Evolutionary conservation across 1,284 basidiomycete genomes (phyloP).

Genomic region (Cyathus olla): DNA sequence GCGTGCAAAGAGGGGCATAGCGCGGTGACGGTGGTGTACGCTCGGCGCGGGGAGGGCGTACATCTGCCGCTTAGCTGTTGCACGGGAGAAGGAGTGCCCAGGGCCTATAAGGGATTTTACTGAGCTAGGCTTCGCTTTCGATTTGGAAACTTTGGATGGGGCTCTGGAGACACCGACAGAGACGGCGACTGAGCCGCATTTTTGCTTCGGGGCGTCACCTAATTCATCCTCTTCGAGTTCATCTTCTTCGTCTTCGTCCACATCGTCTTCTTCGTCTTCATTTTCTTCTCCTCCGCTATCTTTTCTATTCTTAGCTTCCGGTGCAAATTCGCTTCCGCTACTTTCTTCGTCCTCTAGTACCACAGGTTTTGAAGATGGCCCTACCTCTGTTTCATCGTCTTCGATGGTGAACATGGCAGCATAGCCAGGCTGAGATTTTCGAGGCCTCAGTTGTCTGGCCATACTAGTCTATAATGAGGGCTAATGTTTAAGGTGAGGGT

Average conservation of each 20-base stretch:
- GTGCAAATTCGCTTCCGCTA: conserved; percentile 33
- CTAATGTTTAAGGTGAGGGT: too few species aligned
- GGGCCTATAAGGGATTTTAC: conserved; percentile 7
- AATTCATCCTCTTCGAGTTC: conserved; percentile 10
- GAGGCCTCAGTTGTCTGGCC: conserved; percentile 55
- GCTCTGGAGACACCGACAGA: conserved; percentile 13
- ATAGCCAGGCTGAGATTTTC: conserved; percentile 54
- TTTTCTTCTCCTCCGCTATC: neutral
- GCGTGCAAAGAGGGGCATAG: conserved; percentile 66
- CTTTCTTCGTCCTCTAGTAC: conserved; percentile 41
- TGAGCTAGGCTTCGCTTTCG: conserved; percentile 11
- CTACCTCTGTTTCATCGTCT: conserved; percentile 35
- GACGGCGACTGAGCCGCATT: conserved; percentile 6
- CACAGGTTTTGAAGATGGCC: conserved; percentile 28
- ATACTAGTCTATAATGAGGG: too few species aligned
- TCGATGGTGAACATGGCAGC: conserved; percentile 36
- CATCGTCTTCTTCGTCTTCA: conserved; percentile 14
- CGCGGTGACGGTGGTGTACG: conserved; percentile 74
- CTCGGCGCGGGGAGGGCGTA: conserved; percentile 68
- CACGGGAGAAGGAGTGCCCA: conserved; percentile 5
- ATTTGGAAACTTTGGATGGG: conserved; percentile 13
- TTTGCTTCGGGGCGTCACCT: conserved; percentile 7
- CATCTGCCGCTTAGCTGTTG: conserved; percentile 55
- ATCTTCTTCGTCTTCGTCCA: neutral
- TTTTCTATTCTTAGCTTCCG: conserved; percentile 14